Base-by-base conservation (phyloP, 148 eudicot genomes). In the Dysphania ambrosioides region DNA sequence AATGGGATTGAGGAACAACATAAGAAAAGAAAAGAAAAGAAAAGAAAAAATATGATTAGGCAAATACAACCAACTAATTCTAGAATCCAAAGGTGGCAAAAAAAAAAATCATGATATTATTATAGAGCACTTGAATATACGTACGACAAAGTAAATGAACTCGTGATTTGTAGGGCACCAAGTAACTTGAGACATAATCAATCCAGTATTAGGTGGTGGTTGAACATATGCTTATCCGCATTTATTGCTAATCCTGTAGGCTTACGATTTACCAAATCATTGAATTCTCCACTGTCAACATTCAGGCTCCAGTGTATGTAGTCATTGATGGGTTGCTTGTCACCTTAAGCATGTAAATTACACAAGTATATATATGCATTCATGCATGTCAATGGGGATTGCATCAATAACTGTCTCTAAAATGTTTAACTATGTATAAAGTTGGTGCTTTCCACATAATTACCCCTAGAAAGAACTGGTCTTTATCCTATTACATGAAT, bases 101-200 rank as follows among this genome's bases (percentile, higher is more conserved):
- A n/a, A n/a, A n/a, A n/a, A n/a, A n/a, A n/a, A n/a, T n/a, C n/a
- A n/a, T 53, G 24, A 53, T 53, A 21, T 6, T 11, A 53, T 53
- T 21, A 53, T 53, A 53, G 24, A 53, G 26, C 58, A 53, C 58
- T 27, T 47, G 42, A 59, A 72, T 59, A 2, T 40, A 32, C 34
- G 8, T 57, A 71, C 47, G 34, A 15, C 11, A 27, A n/a, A 72
- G 55, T 42, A 62, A 61, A 74, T 57, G 12, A 34, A 72, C 38
- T 40, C 57, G 63, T 74, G 61, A 31, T 47, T 63, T 74, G 55
- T 23, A 32, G 62, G 70, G 2, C 70, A 74, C 32, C 64, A 49
- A 27, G 35, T 29, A 35, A 29, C 13, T 44, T 74, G 57, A 73
- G 24, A 59, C 27, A 58, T 60, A 31, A 63, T 63, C 23, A 44